Evolutionary conservation across 1,284 basidiomycete genomes (phyloP).

Genomic region (Microbotryomycetes sp.): DNA sequence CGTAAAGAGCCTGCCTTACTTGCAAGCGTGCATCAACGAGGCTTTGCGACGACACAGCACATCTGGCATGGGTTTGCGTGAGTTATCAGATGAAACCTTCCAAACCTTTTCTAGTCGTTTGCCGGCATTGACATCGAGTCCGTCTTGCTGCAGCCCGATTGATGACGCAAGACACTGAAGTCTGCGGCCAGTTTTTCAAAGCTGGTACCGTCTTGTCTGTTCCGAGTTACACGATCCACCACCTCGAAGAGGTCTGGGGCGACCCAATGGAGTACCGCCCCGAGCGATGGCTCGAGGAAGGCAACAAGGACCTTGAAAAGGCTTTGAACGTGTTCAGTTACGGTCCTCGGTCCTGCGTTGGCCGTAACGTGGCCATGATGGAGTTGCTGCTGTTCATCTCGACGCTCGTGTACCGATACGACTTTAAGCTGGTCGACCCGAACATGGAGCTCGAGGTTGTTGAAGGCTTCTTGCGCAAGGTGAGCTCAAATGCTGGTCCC

Average conservation of each 20-base stretch:
- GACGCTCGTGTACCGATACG: conserved; percentile 62
- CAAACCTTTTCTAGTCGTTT: too few relatives aligned
- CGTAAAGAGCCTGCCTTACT: conserved; percentile 33
- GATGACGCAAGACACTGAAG: conserved; percentile 56
- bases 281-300: conserved; percentile 70
- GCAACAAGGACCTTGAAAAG: conserved; percentile 54
- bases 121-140: too few relatives aligned
- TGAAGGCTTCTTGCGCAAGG: conserved; percentile 70
- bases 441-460: conserved; percentile 53
- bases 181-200: conserved; percentile 59
- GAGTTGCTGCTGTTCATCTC: conserved; percentile 66
- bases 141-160: conserved; percentile 57
- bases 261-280: conserved; percentile 51
- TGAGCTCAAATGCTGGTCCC: not conserved
- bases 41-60: conserved; percentile 71
- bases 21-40: conserved; percentile 76
- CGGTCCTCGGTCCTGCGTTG: conserved; percentile 42
- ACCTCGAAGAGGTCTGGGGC: conserved; percentile 63
- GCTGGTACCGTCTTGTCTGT: conserved; percentile 48
- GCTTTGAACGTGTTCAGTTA: conserved; percentile 64
- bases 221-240: conserved; percentile 65
- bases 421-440: conserved; percentile 42
- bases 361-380: conserved; percentile 52
- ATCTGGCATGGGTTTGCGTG: conserved; percentile 57
- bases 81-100: too few relatives aligned